Conservation (phyloP, 371 early-diverging fungal species). For the Circinella minor region DNA sequence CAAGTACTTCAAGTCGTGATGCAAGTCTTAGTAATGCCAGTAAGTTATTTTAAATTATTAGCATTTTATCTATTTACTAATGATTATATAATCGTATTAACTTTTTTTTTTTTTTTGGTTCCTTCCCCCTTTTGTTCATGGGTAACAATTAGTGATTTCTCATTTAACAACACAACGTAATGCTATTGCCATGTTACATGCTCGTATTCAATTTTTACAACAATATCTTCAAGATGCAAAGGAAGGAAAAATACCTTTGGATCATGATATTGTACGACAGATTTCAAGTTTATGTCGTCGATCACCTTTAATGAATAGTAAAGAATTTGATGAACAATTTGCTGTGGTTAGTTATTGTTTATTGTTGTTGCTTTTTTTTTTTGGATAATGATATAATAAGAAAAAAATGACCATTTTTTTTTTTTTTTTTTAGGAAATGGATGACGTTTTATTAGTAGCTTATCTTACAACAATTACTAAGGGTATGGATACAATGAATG, state of each 20-base stretch:
- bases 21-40: constrained; percentile 60
- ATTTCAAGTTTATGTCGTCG: constrained; percentile 76
- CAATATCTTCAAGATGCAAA: constrained; percentile 76
- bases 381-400: no score
- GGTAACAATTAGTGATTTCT: constrained; percentile 55
- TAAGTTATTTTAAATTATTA: constrained; percentile 24
- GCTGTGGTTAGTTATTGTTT: constrained; percentile 53
- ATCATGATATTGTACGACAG: constrained; percentile 80
- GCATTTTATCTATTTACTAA: neutral
- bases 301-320: constrained; percentile 70
- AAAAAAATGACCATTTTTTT: neutral
- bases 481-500: constrained; percentile 72
- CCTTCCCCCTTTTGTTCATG: no score
- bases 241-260: constrained; percentile 64
- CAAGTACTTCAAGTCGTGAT: constrained; percentile 58
- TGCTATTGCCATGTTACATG: constrained; percentile 84
- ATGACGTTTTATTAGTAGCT: constrained; percentile 78
- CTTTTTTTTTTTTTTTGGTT: no score
- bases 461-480: constrained; percentile 84
- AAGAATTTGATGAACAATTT: constrained; percentile 75
- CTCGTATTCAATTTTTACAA: constrained; percentile 69
- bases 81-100: no score
- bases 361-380: neutral
- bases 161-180: constrained; percentile 80
- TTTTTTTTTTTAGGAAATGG: constrained; percentile 65